Evolutionary conservation across 345 rosid species (phyloP), one percentile per base, ranked within the genome.

Genomic region (Citrus reticulata): DNA sequence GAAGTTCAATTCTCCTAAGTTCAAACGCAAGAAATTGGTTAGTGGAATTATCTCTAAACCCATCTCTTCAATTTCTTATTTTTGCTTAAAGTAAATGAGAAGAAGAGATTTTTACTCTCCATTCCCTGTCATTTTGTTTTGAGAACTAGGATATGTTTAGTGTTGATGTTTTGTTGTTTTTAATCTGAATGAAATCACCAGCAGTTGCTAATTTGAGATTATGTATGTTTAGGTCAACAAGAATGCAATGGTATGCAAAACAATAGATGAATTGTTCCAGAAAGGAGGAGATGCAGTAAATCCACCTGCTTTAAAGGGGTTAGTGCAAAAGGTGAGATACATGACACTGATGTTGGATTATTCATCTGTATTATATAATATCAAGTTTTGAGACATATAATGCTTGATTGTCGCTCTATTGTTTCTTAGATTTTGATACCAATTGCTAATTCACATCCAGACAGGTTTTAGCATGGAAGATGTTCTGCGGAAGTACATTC

Each of bases 401-500:
- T 11, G 57, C 32, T 11, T 65, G n/a, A 24, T 60, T 77, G 8
- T 72, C 24, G 29, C 59, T 17, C 60, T 67, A 27, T 32, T 70
- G 73, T 72, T 34, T 82, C 7, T 61, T 68, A 66, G 70, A 73
- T 77, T 78, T 86, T 89, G 87, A 87, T 79, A 82, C 74, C 54
- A 68, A 68, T 39, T 78, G 74, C 74, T 87, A 64, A 79, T 86
- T 80, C 49, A 27, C 77, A 79, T 88, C 83, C 98, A 94, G 99
- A 96, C 98, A 91, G 99, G 90, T 85, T 94, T 93, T 82, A 88
- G 86, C 87, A 86, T 86, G 92, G 97, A 90, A 88, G 99, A 93
- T 76, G 84, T 96, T 69, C 81, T 94, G 79, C 90, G 98, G 81
- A 96, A 96, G 85, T 96, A 94, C 84, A 89, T 93, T 78, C 90